Evolutionary conservation across 805 yeast species (phyloP), one percentile per base, ranked within the genome.

Genomic region (Candida tallmaniae): DNA sequence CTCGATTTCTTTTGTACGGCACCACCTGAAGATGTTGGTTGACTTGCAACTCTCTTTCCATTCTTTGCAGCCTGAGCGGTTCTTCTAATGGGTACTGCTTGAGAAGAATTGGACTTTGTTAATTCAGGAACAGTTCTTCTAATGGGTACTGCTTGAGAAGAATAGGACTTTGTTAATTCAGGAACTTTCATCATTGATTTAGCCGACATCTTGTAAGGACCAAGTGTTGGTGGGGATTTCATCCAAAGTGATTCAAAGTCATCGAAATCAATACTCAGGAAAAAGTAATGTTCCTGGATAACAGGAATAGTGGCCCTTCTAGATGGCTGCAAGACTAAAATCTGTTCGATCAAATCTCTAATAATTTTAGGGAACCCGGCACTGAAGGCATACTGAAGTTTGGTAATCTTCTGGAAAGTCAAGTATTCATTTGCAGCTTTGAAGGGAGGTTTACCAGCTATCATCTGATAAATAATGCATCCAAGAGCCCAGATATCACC

Each of bases 361-460:
- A 87, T 71, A 10, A 38, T 62, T 51, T 25, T 70, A 56, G 48
- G 96, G 80, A 40, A 79, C 45, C 64, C 78, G 65, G 58, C 79
- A 73, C 52, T 74, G 63, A 83, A 84, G 2, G 94, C 93, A 58
- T 71, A 84, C 49, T 84, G 90, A 31, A 81, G 65, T 53, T 84
- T 83, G 47, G 84, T 77, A 39, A 84, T 82, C 51, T 84, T 84
- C 52, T 84, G 94, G 53, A 84, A 84, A 0, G 90, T 84, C 38
- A 81, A 59, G 49, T 83, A 84, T 51, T 84, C 95, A 51, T 83
- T 84, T 0, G 87, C 71, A 2, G 89, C 94, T 51, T 83, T 83
- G 56, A 84, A 84, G 4, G 95, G 94, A 0, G 87, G 85, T 37
- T 72, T 74, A 4, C 82, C 82, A 0, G 80, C 80, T 41, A 76